Conservation (phyloP, 306 rosid species). For the Vigna trinervia region DNA sequence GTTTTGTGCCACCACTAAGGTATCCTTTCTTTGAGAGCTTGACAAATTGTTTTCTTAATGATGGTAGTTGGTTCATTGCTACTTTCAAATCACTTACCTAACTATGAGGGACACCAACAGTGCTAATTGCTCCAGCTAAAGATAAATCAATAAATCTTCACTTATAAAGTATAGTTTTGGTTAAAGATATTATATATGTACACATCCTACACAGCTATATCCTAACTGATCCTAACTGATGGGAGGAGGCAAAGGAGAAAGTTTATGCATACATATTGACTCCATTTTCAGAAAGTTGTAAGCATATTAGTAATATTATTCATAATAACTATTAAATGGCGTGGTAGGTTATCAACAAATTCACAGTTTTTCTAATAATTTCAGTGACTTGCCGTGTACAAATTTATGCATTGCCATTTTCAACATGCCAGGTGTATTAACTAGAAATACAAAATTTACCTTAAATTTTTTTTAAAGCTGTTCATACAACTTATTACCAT, state of each 20-base stretch:
- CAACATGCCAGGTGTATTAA: background rate
- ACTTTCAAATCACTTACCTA: background rate
- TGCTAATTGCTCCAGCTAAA: background rate
- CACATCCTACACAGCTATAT: background rate
- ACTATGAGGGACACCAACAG: background rate
- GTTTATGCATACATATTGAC: too few relatives aligned
- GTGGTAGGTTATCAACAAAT: background rate
- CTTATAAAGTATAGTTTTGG: background rate
- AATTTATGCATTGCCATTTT: background rate
- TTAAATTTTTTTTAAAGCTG: background rate
- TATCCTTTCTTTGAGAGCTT: slow-evolving; percentile 16
- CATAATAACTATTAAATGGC: background rate
- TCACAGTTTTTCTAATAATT: background rate
- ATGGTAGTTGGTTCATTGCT: background rate
- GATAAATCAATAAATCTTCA: slow-evolving; percentile 5
- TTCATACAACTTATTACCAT: background rate
- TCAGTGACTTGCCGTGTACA: background rate
- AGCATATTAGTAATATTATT: background rate
- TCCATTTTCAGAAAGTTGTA: background rate
- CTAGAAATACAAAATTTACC: background rate
- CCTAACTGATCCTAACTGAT: slow-evolving; percentile 1
- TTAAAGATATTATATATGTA: background rate
- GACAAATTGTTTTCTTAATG: slow-evolving; percentile 13
- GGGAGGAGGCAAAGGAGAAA: background rate
- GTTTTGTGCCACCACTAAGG: background rate